Evolutionary conservation across 768 basidiomycete genomes (phyloP).

Genomic region (Lactarius vividus): DNA sequence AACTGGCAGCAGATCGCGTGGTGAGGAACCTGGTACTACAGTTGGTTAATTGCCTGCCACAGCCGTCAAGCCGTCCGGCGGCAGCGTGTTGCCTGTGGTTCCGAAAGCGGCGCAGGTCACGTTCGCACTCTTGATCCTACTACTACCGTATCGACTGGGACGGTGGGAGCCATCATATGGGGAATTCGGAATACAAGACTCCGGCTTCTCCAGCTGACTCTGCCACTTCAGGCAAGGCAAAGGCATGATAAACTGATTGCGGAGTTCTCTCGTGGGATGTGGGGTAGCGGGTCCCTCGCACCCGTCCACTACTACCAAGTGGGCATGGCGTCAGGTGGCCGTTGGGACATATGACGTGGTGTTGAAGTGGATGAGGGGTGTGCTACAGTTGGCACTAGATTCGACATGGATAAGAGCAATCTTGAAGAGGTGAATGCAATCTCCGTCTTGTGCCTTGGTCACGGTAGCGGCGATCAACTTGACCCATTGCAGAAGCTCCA

Average conservation of each 20-base stretch:
- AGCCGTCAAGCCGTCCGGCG: background rate
- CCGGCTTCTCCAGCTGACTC: background rate
- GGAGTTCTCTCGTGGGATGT: background rate
- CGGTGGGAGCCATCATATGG: background rate
- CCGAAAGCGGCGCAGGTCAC: background rate
- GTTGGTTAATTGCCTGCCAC: background rate
- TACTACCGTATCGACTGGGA: background rate
- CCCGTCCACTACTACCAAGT: background rate
- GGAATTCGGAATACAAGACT: background rate
- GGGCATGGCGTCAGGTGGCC: background rate
- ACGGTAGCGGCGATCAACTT: background rate
- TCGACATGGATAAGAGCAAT: background rate
- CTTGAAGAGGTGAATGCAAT: background rate
- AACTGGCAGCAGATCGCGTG: background rate
- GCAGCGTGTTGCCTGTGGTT: background rate
- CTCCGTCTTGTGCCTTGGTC: background rate
- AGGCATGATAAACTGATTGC: background rate
- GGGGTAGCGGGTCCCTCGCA: background rate
- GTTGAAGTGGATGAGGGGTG: background rate
- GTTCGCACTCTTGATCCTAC: background rate
- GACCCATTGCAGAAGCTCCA: background rate
- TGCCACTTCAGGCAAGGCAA: background rate
- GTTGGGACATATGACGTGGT: background rate
- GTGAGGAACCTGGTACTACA: background rate
- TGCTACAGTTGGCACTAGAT: background rate